A percentile compares a stretch with the other conserved stretches of the same genome.
These are phyloP conservation scores for Entomortierella lignicola DNA, from an alignment of 192 early-diverging fungal species.

Conservation along the genomic window DNA sequence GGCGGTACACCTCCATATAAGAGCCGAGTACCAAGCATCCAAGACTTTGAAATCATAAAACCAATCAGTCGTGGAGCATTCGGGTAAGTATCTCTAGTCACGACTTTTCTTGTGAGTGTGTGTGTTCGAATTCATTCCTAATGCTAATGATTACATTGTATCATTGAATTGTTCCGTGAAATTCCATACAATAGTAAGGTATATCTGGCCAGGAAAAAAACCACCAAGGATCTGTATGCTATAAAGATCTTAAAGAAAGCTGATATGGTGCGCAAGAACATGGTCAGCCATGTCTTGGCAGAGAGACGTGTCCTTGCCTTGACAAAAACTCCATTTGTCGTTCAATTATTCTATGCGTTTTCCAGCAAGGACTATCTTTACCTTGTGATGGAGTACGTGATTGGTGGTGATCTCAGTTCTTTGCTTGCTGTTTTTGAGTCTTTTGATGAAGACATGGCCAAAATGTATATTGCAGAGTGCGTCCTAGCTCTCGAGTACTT, in stretches of 20 bases:
- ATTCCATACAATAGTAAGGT: conserved; percentile 68
- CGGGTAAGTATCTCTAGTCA: conserved; percentile 63
- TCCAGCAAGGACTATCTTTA: conserved; percentile 89
- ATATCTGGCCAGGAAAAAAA: conserved; percentile 86
- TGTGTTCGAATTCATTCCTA: too few relatives aligned
- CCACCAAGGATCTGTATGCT: conserved; percentile 89
- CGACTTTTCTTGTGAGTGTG: too few relatives aligned
- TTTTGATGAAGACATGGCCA: conserved; percentile 83
- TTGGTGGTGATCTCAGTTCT: conserved; percentile 88
- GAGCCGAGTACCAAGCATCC: conserved; percentile 82
- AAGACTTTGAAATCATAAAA: conserved; percentile 95
- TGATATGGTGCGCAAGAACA: conserved; percentile 95
- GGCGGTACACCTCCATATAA: conserved; percentile 47
- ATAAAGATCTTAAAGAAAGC: conserved; percentile 94
- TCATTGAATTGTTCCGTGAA: too few relatives aligned
- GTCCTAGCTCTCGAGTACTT: conserved; percentile 91
- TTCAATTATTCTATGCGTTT: conserved; percentile 94
- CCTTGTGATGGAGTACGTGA: conserved; percentile 92
- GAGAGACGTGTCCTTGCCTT: conserved; percentile 88
- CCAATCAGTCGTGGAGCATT: conserved; percentile 95
- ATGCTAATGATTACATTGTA: too few relatives aligned
- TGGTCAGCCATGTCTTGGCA: conserved; percentile 92
- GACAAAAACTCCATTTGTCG: conserved; percentile 86
- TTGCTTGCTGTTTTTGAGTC: conserved; percentile 78
- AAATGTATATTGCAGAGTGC: conserved; percentile 93